phyloP scores from a whole-genome alignment of 1,284 basidiomycete species.

The Cerrena zonata region DNA sequence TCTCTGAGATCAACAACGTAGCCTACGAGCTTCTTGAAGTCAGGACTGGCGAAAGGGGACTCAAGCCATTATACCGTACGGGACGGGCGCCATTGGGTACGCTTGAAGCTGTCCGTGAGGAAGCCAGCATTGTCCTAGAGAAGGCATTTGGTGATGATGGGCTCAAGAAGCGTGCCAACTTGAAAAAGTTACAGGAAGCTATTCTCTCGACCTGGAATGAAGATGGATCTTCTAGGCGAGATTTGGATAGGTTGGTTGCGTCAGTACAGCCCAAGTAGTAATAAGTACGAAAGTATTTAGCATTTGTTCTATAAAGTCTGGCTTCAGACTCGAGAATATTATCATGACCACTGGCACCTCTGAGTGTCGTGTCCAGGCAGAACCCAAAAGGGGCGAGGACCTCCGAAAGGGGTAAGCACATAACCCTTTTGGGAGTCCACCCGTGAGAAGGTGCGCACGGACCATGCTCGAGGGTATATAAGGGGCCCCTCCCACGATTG shows the following conservation, averaged over 20 bases:
- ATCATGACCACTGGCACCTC: no score
- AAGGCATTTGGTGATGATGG: conserved; percentile 13
- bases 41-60: conserved; percentile 14
- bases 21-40: conserved; percentile 25
- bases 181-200: conserved; percentile 7
- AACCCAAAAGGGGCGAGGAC: no score
- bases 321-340: no score
- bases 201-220: conserved; percentile 9
- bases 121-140: conserved; percentile 7
- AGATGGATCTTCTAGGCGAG: conserved; percentile 1
- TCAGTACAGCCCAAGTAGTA: not conserved
- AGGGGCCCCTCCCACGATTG: not conserved
- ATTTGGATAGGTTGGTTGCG: not conserved
- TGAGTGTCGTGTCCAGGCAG: no score
- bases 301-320: no score
- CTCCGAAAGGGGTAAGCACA: not conserved
- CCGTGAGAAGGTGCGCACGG: not conserved
- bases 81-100: conserved; percentile 11
- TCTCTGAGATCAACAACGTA: conserved; percentile 15
- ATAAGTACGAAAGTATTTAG: no score
- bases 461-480: not conserved
- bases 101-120: conserved; percentile 11
- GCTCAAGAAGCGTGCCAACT: conserved; percentile 12
- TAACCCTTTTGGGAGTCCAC: not conserved
- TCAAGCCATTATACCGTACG: conserved; percentile 16